phyloP scores from a whole-genome alignment of 2,329 filamentous ascomycete genomes.

The Monosporascus cannonballus region DNA sequence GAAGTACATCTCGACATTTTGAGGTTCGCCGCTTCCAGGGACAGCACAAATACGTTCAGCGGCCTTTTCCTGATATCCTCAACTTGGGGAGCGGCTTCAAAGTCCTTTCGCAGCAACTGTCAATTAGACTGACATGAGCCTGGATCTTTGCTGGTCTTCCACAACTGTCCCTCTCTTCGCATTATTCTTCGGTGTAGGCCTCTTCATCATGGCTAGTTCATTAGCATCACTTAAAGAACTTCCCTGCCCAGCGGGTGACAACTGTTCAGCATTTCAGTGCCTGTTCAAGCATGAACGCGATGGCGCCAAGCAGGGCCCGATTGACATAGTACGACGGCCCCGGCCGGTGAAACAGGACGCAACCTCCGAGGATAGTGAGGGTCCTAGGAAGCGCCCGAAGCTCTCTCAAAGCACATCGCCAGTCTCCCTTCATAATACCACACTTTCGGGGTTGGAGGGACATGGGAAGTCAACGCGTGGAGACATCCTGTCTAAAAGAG shows the following conservation, averaged over 20 bases:
- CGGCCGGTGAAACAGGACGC: neutral
- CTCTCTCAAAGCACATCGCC: neutral
- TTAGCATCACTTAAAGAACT: slow-evolving; percentile 38
- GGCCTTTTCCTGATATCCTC: too few relatives aligned
- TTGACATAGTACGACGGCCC: neutral
- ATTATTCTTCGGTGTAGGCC: neutral
- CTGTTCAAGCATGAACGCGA: slow-evolving; percentile 42
- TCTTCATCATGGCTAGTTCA: slow-evolving; percentile 19
- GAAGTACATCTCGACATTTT: too few relatives aligned
- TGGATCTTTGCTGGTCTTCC: too few relatives aligned
- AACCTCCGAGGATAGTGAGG: neutral
- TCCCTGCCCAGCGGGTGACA: slow-evolving; percentile 42
- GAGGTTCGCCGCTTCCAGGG: too few relatives aligned
- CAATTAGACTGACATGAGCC: too few relatives aligned
- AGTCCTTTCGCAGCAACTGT: too few relatives aligned
- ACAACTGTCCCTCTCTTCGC: neutral
- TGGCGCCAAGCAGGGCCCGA: slow-evolving; percentile 8
- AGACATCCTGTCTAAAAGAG: neutral
- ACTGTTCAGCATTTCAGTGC: slow-evolving; percentile 43
- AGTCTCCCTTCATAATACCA: neutral
- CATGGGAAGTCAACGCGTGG: neutral
- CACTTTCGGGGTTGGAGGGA: neutral
- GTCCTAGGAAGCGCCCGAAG: slow-evolving; percentile 1
- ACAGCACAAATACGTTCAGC: too few relatives aligned
- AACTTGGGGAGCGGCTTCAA: too few relatives aligned